Base-by-base conservation (phyloP, 2,329 filamentous ascomycete genomes). In the Truncatella angustata region DNA sequence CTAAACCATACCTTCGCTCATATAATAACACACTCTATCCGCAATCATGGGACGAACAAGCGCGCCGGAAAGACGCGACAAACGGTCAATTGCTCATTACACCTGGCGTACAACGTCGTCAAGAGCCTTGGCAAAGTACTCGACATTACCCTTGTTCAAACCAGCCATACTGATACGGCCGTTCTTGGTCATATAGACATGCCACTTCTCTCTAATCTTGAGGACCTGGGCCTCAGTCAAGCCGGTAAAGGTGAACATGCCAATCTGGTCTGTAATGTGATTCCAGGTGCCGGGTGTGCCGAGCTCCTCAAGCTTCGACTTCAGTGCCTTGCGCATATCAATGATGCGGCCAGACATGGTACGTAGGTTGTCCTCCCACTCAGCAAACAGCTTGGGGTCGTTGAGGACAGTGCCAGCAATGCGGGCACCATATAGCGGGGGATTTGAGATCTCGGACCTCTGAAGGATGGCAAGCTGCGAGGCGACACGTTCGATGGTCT, bases 91-190 rank as follows among this genome's bases (percentile, higher is more conserved):
- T 20, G 16, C 20, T 28, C 28, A 42, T 34, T 67, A 54, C 16
- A 58, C 61, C 66, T 80, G 81, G 58, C 82, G 74, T 23, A 97
- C 90, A 28, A 93, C 89, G 70, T 87, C 88, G 68, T 97, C 88
- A 11, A 97, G 83, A 1, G 93, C 91, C 71, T 88, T 86, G 44
- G 92, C 94, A 64, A 97, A 89, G 74, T 97, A 96, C 51, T 96
- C 91, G 54, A 97, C 80, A 68, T 97, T 99, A 65, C 86, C 76
- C 23, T 90, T 88, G 72, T 97, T 97, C 60, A 97, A 75, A n/a
- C 94, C 94, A 4, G 94, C 94, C 93, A 99, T 97, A 68, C 90
- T 95, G 73, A 97, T 96, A 45, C 94, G 88, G 20, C 94, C 94
- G 67, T 99, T 99, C 83, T 97, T 97, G 60, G 93, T 97, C 83